A percentile compares a stretch with the other conserved stretches of the same genome.
phyloP scores from a whole-genome alignment of 2,329 filamentous ascomycete genomes.

The Colletotrichum viniferum region DNA sequence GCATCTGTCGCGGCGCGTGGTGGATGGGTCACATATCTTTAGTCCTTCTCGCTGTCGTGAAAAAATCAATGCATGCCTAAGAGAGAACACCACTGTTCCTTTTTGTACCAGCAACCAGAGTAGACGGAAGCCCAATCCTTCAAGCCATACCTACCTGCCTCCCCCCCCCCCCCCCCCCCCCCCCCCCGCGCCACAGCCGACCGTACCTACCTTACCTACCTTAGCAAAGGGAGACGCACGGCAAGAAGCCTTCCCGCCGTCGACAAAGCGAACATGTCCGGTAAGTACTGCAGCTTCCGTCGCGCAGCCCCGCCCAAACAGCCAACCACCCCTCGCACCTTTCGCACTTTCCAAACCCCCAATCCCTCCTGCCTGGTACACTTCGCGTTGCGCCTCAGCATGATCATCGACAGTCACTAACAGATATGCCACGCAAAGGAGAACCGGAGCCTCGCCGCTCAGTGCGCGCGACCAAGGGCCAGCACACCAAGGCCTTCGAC shows the following conservation, averaged over 20 bases:
- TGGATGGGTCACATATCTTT: slow-evolving; percentile 22
- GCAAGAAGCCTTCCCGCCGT: neutral
- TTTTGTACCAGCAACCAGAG: neutral
- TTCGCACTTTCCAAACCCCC: neutral
- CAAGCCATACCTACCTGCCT: neutral
- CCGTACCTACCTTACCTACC: neutral
- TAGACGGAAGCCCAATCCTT: neutral
- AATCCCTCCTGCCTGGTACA: neutral
- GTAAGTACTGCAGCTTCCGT: slow-evolving; percentile 14
- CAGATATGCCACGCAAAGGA: slow-evolving; percentile 29
- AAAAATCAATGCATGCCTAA: slow-evolving; percentile 21
- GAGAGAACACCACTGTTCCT: slow-evolving; percentile 6
- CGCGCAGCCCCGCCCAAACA: neutral
- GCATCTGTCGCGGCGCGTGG: slow-evolving; percentile 1
- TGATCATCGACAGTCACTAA: neutral
- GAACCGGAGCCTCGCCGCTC: slow-evolving; percentile 86
- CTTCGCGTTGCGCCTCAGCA: neutral
- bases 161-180: neutral
- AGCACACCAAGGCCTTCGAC: slow-evolving; percentile 89
- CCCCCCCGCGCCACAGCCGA: neutral
- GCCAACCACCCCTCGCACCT: neutral
- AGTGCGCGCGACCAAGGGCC: slow-evolving; percentile 94
- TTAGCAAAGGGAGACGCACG: slow-evolving; percentile 4
- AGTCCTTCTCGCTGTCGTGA: slow-evolving; percentile 15
- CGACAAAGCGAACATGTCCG: slow-evolving; percentile 11